These are phyloP conservation scores for Dillenia turbinata DNA, from an alignment of 164 flowering plant species.

Conservation along the genomic window DNA sequence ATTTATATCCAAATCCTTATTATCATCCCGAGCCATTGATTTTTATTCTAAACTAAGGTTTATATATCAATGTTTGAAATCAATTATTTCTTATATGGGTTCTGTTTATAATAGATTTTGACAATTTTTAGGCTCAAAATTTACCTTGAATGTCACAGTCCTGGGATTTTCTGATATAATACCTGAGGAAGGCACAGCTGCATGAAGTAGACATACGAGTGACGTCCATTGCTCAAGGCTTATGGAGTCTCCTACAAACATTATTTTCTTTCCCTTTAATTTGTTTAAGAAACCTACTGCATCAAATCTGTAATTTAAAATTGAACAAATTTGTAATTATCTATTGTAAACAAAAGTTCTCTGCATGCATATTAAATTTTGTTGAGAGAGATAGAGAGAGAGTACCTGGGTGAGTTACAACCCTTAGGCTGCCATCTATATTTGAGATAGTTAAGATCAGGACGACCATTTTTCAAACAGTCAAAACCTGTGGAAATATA, in stretches of 20 bases:
- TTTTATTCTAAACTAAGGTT: too few relatives aligned
- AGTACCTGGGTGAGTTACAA: slow-evolving; percentile 18
- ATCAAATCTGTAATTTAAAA: slow-evolving; percentile 23
- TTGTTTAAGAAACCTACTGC: slow-evolving; percentile 24
- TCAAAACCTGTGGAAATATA: slow-evolving; percentile 17
- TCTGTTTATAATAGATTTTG: too few relatives aligned
- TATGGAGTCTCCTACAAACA: slow-evolving; percentile 44
- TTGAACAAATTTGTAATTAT: too few relatives aligned
- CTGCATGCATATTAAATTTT: too few relatives aligned
- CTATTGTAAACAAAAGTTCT: too few relatives aligned
- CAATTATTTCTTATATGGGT: too few relatives aligned
- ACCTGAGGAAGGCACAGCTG: slow-evolving; percentile 20
- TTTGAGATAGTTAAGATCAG: slow-evolving; percentile 17
- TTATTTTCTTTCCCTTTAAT: slow-evolving; percentile 30
- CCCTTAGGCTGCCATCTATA: slow-evolving; percentile 26
- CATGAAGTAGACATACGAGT: slow-evolving; percentile 32
- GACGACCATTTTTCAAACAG: slow-evolving; percentile 25
- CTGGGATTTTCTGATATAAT: slow-evolving; percentile 3
- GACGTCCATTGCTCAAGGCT: slow-evolving; percentile 38
- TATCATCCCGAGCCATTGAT: too few relatives aligned
- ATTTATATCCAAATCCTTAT: too few relatives aligned
- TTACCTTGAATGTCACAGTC: slow-evolving; percentile 22
- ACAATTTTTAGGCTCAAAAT: too few relatives aligned
- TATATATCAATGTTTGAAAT: too few relatives aligned
- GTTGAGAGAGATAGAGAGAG: background rate